Base-by-base conservation (phyloP, 495 filamentous ascomycete species). In the Penicillium canariense region DNA sequence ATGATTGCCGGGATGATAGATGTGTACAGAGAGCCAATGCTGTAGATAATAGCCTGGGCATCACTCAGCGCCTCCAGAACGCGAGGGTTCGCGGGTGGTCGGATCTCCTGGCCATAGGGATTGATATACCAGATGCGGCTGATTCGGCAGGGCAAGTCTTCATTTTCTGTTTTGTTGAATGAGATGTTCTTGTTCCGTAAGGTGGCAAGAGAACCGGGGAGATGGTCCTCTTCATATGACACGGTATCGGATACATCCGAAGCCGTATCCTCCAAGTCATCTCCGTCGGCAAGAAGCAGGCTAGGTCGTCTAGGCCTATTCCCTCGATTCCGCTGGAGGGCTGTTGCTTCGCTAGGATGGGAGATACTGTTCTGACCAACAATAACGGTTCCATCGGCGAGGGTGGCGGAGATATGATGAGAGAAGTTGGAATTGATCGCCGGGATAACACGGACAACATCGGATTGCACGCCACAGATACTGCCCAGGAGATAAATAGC, bases 71-170 rank as follows among this genome's bases (percentile, higher is more conserved):
- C 83, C 8, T 80, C 77, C 2, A 96, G 58, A 0, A 93, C 90
- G 22, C 88, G 84, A 0, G 89, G 86, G 63, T 96, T 97, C 1
- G 89, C 86, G 0, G 82, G 71, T 0, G 89, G 88, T 22, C 85
- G 80, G 66, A 97, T 96, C 70, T 96, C 91, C 61, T 86, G 82
- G 23, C 93, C 93, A 72, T 96, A 97, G 1, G 91, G 91, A 68
- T 96, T 97, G 71, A 97, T 97, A 73, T 97, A 97, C 90, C 89
- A 97, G 57, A 97, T 80, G 6, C 93, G 79, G 59, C 82, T 73
- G 58, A 97, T 96, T 32, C 87, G 82, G 6, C 86, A 80, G 0
- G 87, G 80, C 7, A 97, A 79, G 49, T 90, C 87, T 38, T 85
- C 79, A 61, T 87, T 79, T n/a, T 78, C 61, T 38, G 73, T 66